Evolutionary conservation across 345 rosid genomes (phyloP).

Genomic region (Laguncularia racemosa): DNA sequence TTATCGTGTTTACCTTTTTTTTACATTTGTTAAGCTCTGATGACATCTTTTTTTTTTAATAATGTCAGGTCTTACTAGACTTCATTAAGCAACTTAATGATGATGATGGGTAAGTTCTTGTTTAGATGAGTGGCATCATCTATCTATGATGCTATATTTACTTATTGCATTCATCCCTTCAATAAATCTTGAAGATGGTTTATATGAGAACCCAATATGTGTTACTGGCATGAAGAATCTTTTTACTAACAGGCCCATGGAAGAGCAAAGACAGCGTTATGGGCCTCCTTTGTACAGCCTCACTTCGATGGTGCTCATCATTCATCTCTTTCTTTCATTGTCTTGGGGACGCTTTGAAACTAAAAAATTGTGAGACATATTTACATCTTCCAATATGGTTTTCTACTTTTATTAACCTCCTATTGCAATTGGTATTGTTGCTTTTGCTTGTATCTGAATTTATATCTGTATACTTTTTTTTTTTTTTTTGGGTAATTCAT

Average conservation of each 20-base stretch:
- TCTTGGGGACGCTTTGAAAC: slow-evolving; percentile 60
- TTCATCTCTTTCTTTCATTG: slow-evolving; percentile 60
- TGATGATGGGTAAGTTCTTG: slow-evolving; percentile 75
- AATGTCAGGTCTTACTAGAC: slow-evolving; percentile 77
- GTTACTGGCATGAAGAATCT: slow-evolving; percentile 6
- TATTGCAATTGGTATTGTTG: too few species aligned
- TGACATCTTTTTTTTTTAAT: neutral
- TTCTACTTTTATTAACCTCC: neutral
- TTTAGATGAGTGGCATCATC: slow-evolving; percentile 1
- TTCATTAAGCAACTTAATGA: slow-evolving; percentile 89
- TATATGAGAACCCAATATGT: slow-evolving; percentile 1
- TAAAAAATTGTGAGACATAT: slow-evolving; percentile 53
- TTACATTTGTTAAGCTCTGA: neutral
- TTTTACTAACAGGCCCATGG: slow-evolving; percentile 76
- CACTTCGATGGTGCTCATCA: slow-evolving; percentile 51
- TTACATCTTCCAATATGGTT: slow-evolving; percentile 6
- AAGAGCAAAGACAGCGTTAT: slow-evolving; percentile 94
- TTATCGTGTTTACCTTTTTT: neutral
- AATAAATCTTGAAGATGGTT: neutral
- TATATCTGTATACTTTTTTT: too few species aligned
- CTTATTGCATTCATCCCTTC: neutral
- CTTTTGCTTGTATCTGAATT: too few species aligned
- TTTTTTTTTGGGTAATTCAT: too few species aligned
- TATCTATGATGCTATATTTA: slow-evolving; percentile 1
- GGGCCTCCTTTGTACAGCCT: slow-evolving; percentile 89